phyloP scores from a whole-genome alignment of 139 green algal genomes.

The Chlamydomonas eustigma region DNA sequence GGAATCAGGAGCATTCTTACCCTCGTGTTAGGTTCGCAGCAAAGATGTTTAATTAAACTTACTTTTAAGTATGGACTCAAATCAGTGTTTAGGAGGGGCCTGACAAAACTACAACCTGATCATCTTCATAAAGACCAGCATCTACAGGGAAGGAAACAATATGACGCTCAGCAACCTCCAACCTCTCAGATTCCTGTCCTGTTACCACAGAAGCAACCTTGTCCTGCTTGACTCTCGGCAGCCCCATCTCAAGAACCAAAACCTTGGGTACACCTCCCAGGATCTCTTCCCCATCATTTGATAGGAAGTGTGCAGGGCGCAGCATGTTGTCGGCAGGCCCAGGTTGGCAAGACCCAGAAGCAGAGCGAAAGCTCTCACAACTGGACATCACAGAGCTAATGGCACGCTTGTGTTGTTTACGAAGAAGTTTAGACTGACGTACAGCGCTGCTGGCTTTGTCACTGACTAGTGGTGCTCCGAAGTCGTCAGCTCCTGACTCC shows the following conservation, averaged over 20 bases:
- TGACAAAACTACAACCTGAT: too few relatives aligned
- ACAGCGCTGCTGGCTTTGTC: not conserved
- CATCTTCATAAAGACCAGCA: not conserved
- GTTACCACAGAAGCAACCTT: too few relatives aligned
- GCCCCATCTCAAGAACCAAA: conserved; percentile 23
- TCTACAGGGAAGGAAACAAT: not conserved
- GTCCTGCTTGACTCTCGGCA: not conserved
- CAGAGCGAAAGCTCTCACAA: not conserved
- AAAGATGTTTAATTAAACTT: too few relatives aligned
- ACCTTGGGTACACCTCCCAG: conserved; percentile 48
- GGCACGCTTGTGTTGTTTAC: not conserved
- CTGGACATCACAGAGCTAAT: too few relatives aligned
- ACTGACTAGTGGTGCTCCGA: not conserved
- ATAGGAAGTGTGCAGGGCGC: not conserved
- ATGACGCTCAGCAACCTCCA: not conserved
- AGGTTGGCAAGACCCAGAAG: not conserved
- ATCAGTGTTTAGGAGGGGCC: too few relatives aligned
- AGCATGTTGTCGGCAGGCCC: not conserved
- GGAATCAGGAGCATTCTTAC: too few relatives aligned
- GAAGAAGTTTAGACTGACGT: not conserved
- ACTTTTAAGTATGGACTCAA: too few relatives aligned
- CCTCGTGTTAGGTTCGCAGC: too few relatives aligned
- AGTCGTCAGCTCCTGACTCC: not conserved
- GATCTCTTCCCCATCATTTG: conserved; percentile 50
- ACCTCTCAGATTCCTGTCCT: not conserved